These are phyloP conservation scores for Termitomyces eurrhizus DNA, from an alignment of 768 basidiomycete genomes.

Conservation along the genomic window DNA sequence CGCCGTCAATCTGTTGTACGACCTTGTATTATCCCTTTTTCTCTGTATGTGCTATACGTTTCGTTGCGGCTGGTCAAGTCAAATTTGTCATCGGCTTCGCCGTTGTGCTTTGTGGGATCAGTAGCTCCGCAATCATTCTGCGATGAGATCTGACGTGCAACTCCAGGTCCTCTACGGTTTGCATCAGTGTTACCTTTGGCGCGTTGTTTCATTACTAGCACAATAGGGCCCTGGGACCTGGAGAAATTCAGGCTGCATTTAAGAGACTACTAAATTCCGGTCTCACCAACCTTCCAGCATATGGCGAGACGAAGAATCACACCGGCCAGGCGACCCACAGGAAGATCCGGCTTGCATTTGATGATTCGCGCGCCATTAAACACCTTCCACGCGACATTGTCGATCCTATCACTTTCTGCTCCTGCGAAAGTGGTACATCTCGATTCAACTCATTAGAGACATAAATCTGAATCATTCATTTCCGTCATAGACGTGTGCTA, in stretches of 20 bases:
- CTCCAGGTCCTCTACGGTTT: constrained; percentile 65
- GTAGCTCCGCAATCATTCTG: constrained; percentile 1
- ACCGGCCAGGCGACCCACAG: constrained; percentile 56
- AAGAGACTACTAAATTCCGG: constrained; percentile 63
- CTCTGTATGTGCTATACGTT: constrained; percentile 50
- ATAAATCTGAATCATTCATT: neutral
- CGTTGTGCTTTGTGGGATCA: constrained; percentile 58
- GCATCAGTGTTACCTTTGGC: constrained; percentile 52
- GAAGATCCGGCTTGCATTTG: constrained; percentile 53
- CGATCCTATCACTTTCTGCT: constrained; percentile 87
- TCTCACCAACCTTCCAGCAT: constrained; percentile 48
- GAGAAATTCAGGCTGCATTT: constrained; percentile 57
- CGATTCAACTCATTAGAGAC: neutral
- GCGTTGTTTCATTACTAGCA: constrained; percentile 42
- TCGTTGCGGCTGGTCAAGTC: constrained; percentile 37
- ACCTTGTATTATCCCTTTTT: constrained; percentile 54
- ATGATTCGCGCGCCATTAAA: constrained; percentile 72
- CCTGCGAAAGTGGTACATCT: constrained; percentile 86
- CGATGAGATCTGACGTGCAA: neutral
- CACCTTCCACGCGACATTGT: constrained; percentile 65
- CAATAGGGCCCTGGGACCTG: constrained; percentile 39
- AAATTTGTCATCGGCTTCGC: constrained; percentile 38
- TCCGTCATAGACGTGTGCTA: constrained; percentile 70
- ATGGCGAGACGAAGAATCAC: constrained; percentile 54
- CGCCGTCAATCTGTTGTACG: constrained; percentile 51